Evolutionary conservation across 2,329 filamentous ascomycete species (phyloP), one percentile per base, ranked within the genome.

Genomic region (Calonectria henricotiae): DNA sequence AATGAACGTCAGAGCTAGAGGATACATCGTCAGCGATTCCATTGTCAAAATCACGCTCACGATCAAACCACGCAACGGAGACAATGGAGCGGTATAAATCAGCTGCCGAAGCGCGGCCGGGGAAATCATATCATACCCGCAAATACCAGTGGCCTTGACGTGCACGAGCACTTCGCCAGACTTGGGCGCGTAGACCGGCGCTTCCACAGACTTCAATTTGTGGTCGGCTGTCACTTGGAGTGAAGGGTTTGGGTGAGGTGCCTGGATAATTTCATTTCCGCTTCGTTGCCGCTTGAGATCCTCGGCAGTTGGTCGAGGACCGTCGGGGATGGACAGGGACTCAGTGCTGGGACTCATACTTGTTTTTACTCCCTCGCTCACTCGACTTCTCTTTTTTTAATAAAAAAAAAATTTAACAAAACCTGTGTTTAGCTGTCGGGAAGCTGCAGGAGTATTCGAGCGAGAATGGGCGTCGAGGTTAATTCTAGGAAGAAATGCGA

Each of bases 101-200:
- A 35, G 9, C 13, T 30, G 25, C 23, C 61, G 61, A 39, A 37
- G 23, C 25, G 49, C 27, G 17, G 62, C 20, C 9, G 15, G 7
- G 58, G 2, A 37, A 69, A 80, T 75, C 54, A 60, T 54, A 32
- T 54, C 75, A 54, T 80, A 90, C 85, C 90, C 90, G 80, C 90
- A 92, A 43, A 92, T 89, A 49, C 90, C 90, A 3, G 89, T 91
- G 1, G 86, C 86, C 77, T 90, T 90, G 73, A 92, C 85, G 70
- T 92, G 89, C 11, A 92, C 75, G 1, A 91, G 80, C 1, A 89
- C 89, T 72, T 92, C 87, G 17, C 87, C 88, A 7, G 81, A 80
- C 7, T 83, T 82, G 3, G 89, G 89, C 32, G 84, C 85, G 73
- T 86, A 84, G 2, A 91, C 85, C 7, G 89, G 89, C 1, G 88